Percentiles rank a stretch among this genome's conserved stretches.
These are phyloP conservation scores for Fonsecaea erecta DNA, from an alignment of 2,329 filamentous ascomycete genomes.

Conservation along the genomic window DNA sequence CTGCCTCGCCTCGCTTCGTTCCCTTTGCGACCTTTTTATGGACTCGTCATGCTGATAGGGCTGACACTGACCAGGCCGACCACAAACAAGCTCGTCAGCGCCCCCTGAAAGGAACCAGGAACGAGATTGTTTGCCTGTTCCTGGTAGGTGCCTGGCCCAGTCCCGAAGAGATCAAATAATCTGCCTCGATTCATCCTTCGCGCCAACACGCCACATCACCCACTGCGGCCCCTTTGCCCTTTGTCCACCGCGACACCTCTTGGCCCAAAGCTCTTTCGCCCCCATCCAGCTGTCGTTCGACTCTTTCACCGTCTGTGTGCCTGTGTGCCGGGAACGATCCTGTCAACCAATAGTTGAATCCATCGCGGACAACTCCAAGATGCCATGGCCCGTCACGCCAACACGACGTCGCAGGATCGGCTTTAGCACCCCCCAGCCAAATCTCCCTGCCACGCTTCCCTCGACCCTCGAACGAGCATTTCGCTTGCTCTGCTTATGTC, in stretches of 20 bases:
- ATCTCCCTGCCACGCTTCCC: slow-evolving; percentile 16
- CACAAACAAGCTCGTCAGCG: background rate
- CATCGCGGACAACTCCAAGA: background rate
- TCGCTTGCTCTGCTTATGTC: background rate
- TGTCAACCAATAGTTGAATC: background rate
- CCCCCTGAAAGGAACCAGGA: background rate
- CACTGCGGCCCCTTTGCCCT: background rate
- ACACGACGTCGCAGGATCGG: slow-evolving; percentile 6
- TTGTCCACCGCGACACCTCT: no score
- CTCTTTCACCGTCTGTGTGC: background rate
- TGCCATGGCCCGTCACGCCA: background rate
- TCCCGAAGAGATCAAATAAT: background rate
- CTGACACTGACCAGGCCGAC: no score
- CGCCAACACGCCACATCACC: background rate
- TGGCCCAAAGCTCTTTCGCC: background rate
- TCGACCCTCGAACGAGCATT: background rate
- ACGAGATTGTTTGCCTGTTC: background rate
- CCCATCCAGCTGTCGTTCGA: background rate
- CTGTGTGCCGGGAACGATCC: background rate
- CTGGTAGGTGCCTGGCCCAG: background rate
- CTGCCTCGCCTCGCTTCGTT: no score
- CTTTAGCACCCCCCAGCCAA: slow-evolving; percentile 4
- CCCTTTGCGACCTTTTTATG: background rate
- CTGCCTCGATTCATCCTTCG: slow-evolving; percentile 1
- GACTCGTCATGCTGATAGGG: background rate